phyloP scores from a whole-genome alignment of 306 rosid species.

The Cucurbita argyrosperma region DNA sequence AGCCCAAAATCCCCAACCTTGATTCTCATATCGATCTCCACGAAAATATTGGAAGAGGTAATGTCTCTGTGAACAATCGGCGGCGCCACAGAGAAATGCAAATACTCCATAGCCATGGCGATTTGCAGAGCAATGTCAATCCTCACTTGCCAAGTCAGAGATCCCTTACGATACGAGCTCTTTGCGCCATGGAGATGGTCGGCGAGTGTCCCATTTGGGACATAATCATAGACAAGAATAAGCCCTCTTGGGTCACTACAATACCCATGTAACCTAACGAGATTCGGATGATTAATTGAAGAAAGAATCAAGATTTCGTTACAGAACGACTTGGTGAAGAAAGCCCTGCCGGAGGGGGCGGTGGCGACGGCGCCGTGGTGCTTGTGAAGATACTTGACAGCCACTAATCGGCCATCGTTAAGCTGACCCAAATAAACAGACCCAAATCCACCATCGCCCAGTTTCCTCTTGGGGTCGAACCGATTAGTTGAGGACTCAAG shows the following conservation, averaged over 20 bases:
- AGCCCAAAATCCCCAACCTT: slow-evolving; percentile 95
- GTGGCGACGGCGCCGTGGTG: slow-evolving; percentile 20
- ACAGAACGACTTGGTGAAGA: slow-evolving; percentile 69
- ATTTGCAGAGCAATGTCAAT: slow-evolving; percentile 68
- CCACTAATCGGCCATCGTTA: slow-evolving; percentile 50
- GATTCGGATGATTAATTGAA: slow-evolving; percentile 65
- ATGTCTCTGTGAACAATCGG: slow-evolving; percentile 88
- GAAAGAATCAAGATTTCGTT: slow-evolving; percentile 87
- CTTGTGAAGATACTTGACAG: slow-evolving; percentile 77
- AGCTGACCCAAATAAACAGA: slow-evolving; percentile 70
- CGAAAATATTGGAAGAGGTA: slow-evolving; percentile 65
- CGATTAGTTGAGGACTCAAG: slow-evolving; percentile 47
- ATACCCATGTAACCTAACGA: slow-evolving; percentile 85
- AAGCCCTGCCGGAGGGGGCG: slow-evolving; percentile 27
- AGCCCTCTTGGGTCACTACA: slow-evolving; percentile 88
- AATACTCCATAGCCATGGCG: slow-evolving; percentile 84
- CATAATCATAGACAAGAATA: slow-evolving; percentile 63
- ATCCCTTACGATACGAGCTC: slow-evolving; percentile 19
- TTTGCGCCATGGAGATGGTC: slow-evolving; percentile 66
- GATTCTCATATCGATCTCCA: slow-evolving; percentile 77
- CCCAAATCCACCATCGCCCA: slow-evolving; percentile 95
- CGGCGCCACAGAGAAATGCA: slow-evolving; percentile 65
- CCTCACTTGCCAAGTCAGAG: slow-evolving; percentile 58
- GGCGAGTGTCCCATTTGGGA: slow-evolving; percentile 79
- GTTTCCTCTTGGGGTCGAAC: slow-evolving; percentile 68